These are phyloP conservation scores for Penicillium janthinellum DNA, from an alignment of 2,329 filamentous ascomycete species.

Conservation along the genomic window DNA sequence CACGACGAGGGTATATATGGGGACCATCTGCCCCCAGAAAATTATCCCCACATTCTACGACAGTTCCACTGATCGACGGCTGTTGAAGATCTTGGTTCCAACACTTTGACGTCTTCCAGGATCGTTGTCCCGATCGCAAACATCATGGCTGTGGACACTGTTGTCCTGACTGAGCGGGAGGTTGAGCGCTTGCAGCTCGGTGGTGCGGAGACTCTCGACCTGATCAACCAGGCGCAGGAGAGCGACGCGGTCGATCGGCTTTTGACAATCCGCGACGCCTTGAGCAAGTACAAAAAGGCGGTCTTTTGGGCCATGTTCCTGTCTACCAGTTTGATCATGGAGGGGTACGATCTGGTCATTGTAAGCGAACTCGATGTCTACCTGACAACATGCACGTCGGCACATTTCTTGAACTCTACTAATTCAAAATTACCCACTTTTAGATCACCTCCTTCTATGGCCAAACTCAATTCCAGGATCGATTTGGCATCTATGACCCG, in stretches of 20 bases:
- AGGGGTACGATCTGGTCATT: slow-evolving; percentile 27
- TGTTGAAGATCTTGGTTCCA: not conserved
- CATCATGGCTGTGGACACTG: not conserved
- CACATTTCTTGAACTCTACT: not conserved
- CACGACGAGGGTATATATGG: not conserved
- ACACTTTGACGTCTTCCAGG: not conserved
- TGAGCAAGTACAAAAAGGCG: slow-evolving; percentile 31
- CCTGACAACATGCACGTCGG: too few relatives aligned
- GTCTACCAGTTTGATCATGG: slow-evolving; percentile 33
- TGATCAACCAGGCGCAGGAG: slow-evolving; percentile 12
- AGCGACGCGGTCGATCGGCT: slow-evolving; percentile 28
- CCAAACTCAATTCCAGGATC: not conserved
- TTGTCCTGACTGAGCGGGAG: not conserved
- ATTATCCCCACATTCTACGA: not conserved
- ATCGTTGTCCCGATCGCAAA: not conserved
- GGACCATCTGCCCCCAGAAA: not conserved
- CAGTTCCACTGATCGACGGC: not conserved
- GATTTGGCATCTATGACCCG: not conserved
- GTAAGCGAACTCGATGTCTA: slow-evolving; percentile 1
- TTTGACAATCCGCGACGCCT: slow-evolving; percentile 28
- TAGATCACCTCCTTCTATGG: slow-evolving; percentile 2
- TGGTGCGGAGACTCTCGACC: not conserved
- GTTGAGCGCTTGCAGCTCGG: not conserved
- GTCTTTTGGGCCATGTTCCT: slow-evolving; percentile 32
- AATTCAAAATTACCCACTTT: not conserved